Conservation (phyloP, 2,329 filamentous ascomycete species). For the Hymenoscyphus repandus region DNA sequence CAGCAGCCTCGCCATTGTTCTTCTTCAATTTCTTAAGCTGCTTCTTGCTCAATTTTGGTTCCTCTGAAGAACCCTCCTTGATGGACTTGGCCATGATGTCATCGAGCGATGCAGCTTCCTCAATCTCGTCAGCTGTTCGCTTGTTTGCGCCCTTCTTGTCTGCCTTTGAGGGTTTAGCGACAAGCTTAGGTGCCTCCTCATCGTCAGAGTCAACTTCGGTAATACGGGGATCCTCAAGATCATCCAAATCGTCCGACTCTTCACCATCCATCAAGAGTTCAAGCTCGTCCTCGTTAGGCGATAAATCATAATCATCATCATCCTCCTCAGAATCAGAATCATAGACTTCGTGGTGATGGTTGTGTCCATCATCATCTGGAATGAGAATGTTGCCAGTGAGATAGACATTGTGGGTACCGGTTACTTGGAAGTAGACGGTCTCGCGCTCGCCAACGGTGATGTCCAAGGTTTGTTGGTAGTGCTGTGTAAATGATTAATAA, state of each 20-base stretch:
- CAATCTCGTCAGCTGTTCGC: constrained; percentile 71
- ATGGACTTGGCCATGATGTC: constrained; percentile 76
- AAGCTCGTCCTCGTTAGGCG: constrained; percentile 74
- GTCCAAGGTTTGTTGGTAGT: constrained; percentile 92
- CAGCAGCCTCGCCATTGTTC: constrained; percentile 86
- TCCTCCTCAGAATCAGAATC: constrained; percentile 58
- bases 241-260: constrained; percentile 71
- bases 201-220: constrained; percentile 79
- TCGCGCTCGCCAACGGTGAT: constrained; percentile 87
- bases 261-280: constrained; percentile 51
- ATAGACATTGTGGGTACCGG: constrained; percentile 83
- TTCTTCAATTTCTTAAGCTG: constrained; percentile 98
- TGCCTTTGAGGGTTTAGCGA: constrained; percentile 34
- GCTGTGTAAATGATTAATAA: constrained; percentile 45
- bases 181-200: constrained; percentile 62
- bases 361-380: constrained; percentile 51
- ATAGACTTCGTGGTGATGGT: constrained; percentile 53
- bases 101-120: constrained; percentile 66
- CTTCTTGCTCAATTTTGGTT: constrained; percentile 86
- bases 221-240: constrained; percentile 72
- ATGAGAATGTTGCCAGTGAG: constrained; percentile 96
- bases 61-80: constrained; percentile 46
- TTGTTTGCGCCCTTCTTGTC: constrained; percentile 80
- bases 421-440: constrained; percentile 86
- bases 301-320: constrained; percentile 74